Evolutionary conservation across 139 green algal species (phyloP), one percentile per base, ranked within the genome.

Genomic region (Zygnema circumcarinatum): DNA sequence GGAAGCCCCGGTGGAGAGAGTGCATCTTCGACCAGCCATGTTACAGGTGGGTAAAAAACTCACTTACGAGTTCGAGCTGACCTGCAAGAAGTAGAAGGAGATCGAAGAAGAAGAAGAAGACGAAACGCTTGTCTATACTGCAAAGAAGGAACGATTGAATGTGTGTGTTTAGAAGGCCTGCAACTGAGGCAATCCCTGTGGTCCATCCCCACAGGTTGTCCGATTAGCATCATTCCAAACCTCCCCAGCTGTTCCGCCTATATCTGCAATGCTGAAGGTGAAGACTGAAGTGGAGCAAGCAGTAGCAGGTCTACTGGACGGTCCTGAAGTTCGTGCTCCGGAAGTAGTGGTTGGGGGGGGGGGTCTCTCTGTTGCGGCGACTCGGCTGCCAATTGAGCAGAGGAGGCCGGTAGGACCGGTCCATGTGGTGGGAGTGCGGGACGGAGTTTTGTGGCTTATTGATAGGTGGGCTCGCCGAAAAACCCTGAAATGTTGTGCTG

Each of bases 401-500:
- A 36, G 85, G 56, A 41, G 85, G 41, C 85, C 85, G 29, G 54
- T 88, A 31, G 85, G 85, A 47, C 85, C 83, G 29, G 31, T 90
- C 25, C 31, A 73, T 39, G 85, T 90, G 39, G 85, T 90, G 36
- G 85, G 85, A 29, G 85, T 90, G 20, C 25, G 85, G 3, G 85
- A 90, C 31, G 85, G 78, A 29, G 36, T 90, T n/a, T 67, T 90
- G 22, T 90, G 85, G 85, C 85, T 90, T 1, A 67, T 90, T 20
- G 85, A 90, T 69, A 84, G 83, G 83, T 88, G 79, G 36, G 79
- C 53, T n/a, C n/a, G n/a, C n/a, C n/a, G 33, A 0, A 39, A 22
- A 40, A 2, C 53, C 29, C 25, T n/a, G 29, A 29, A 72, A 29
- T 72, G 56, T 72, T 72, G 25, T 29, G 25, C 56, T 72, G 25